phyloP scores from a whole-genome alignment of 106 monocot genomes.

The Dendrobium officinale region DNA sequence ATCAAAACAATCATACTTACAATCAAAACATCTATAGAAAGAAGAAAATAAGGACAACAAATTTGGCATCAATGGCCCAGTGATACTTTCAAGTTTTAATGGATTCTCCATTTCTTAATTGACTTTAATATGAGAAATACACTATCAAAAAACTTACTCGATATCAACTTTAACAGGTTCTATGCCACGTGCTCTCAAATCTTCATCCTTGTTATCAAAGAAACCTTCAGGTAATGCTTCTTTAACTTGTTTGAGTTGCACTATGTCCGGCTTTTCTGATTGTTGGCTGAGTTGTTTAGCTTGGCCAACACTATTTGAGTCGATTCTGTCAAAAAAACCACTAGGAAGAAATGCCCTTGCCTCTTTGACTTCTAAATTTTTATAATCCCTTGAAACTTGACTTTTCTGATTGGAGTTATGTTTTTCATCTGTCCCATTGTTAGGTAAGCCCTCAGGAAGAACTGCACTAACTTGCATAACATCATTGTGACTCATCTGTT shows the following conservation, averaged over 20 bases:
- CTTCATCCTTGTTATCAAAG: conserved; percentile 95
- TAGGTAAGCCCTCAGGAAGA: conserved; percentile 29
- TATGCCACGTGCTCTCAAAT: conserved; percentile 92
- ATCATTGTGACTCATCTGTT: conserved; percentile 11
- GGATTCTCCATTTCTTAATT: too few species aligned
- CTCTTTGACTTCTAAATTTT: conserved; percentile 20
- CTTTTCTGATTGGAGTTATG: conserved; percentile 1
- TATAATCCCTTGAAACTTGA: conserved; percentile 15
- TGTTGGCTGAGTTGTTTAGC: conserved; percentile 1
- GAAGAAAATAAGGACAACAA: not conserved
- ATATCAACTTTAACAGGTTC: conserved; percentile 87
- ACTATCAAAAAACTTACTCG: conserved; percentile 40
- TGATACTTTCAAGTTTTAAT: too few species aligned
- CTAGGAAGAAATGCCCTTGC: conserved; percentile 47
- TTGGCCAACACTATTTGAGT: conserved; percentile 24
- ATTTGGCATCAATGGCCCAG: not conserved
- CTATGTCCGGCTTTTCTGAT: conserved; percentile 5
- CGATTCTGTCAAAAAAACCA: conserved; percentile 62
- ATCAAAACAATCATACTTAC: not conserved
- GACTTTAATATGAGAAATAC: too few species aligned
- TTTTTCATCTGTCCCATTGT: conserved; percentile 6
- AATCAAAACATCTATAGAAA: not conserved
- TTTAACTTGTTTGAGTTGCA: conserved; percentile 32
- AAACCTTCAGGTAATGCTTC: conserved; percentile 86
- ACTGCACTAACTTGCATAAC: conserved; percentile 19